Conservation (phyloP, 2,329 filamentous ascomycete genomes). For the Pseudogymnoascus sp. region DNA sequence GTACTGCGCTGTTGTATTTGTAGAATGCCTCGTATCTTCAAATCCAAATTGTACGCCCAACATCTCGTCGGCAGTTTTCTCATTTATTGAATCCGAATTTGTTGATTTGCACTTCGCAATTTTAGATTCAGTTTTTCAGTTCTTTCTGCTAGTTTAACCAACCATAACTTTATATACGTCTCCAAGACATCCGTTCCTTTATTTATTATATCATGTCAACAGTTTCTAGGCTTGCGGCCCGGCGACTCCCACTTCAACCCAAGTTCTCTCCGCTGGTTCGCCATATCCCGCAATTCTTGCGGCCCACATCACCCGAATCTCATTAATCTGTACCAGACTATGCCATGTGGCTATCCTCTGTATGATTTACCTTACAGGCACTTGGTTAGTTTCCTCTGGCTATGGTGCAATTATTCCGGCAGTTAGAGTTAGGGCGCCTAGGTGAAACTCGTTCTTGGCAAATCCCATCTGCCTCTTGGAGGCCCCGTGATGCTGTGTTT, state of each 20-base stretch:
- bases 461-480: neutral
- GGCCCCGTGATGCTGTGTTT: neutral
- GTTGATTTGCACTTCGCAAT: neutral
- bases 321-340: neutral
- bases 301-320: neutral
- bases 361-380: neutral
- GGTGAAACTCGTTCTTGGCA: neutral
- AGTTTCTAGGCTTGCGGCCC: neutral
- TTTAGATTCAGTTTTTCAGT: neutral
- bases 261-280: neutral
- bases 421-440: neutral
- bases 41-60: neutral
- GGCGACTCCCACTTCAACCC: neutral
- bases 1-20: no score
- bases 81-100: neutral
- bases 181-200: neutral
- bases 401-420: neutral
- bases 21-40: neutral
- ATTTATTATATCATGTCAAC: neutral
- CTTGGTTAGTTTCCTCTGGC: neutral
- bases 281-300: constrained; percentile 1
- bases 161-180: neutral
- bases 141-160: neutral
- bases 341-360: neutral
- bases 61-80: neutral